These are phyloP conservation scores for Sclerotinia subarctica DNA, from an alignment of 2,329 filamentous ascomycete species.

Conservation along the genomic window DNA sequence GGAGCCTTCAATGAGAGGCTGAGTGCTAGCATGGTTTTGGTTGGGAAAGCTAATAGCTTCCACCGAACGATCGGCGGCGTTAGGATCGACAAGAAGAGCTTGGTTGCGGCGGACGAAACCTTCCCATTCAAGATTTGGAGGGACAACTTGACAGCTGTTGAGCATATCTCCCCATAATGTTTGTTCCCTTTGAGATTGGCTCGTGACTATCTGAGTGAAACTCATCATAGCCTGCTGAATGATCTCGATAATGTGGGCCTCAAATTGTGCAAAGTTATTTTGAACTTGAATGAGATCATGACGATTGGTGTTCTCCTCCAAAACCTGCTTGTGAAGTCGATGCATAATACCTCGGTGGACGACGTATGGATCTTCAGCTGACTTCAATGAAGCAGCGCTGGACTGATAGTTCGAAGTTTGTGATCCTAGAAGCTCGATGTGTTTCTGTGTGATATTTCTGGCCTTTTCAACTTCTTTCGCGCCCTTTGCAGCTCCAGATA, in stretches of 20 bases:
- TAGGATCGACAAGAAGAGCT: slow-evolving; percentile 73
- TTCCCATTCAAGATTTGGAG: slow-evolving; percentile 87
- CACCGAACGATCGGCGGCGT: slow-evolving; percentile 68
- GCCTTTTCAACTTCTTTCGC: slow-evolving; percentile 91
- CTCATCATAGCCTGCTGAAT: slow-evolving; percentile 79
- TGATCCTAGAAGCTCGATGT: slow-evolving; percentile 89
- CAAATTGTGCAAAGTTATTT: slow-evolving; percentile 82
- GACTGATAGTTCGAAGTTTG: slow-evolving; percentile 79
- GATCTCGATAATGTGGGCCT: slow-evolving; percentile 78
- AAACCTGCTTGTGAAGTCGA: slow-evolving; percentile 83
- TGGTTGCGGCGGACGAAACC: slow-evolving; percentile 72
- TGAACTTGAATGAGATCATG: slow-evolving; percentile 92
- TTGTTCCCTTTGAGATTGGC: slow-evolving; percentile 77
- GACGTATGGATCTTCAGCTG: slow-evolving; percentile 83
- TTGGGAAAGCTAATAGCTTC: slow-evolving; percentile 81
- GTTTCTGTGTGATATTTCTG: slow-evolving; percentile 82
- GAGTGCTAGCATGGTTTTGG: slow-evolving; percentile 75
- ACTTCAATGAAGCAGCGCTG: slow-evolving; percentile 65
- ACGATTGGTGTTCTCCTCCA: slow-evolving; percentile 93
- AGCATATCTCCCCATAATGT: slow-evolving; percentile 83
- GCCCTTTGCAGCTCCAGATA: slow-evolving; percentile 74
- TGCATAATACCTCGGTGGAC: slow-evolving; percentile 77
- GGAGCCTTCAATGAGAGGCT: slow-evolving; percentile 80
- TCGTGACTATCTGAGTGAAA: slow-evolving; percentile 76
- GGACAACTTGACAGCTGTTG: slow-evolving; percentile 69